Base-by-base conservation (phyloP, 78 protist species). In the Dictyostelium capitatum region DNA sequence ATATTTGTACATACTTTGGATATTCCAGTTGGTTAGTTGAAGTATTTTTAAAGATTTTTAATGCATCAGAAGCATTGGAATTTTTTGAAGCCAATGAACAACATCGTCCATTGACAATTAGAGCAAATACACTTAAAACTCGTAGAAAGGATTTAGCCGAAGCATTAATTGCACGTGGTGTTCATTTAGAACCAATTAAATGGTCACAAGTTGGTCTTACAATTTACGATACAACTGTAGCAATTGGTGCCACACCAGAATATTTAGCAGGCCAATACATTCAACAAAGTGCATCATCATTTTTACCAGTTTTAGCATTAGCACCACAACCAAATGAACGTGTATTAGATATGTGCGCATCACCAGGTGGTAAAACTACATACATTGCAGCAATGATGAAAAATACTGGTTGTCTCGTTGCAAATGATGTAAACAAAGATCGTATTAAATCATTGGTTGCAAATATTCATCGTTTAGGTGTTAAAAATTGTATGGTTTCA, bases 301-400 rank as follows among this genome's bases (percentile, higher is more conserved):
- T 99, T 96, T 69, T 98, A 10, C 99, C 99, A 4, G 99, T 98
- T 20, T 82, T 99, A 64, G 99, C 99, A 6, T 84, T 98, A 25
- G 99, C 79, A 3, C 99, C 99, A 11, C 97, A 95, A 65, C 98
- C 90, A 43, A 23, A 69, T 32, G 99, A 98, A 92, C 89, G 90
- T 20, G 83, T 98, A 23, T 97, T 99, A 14, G 99, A 99, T 85
- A 97, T 99, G 99, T 81, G 97, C 3, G 98, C 99, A 1, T 99
- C 99, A 8, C 99, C 99, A 6, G 99, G 99, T 67, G 99, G 99
- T 62, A 99, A 99, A 97, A 98, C 99, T 0, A 89, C 99, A 7
- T 95, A 99, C 87, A 91, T 98, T 32, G 99, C 99, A 0, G 95
- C 97, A 17, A 82, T 98, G 59, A 98, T 99, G 99, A 97, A 97